Conservation (phyloP, 805 yeast species). For the Candida sakaeoensis region DNA sequence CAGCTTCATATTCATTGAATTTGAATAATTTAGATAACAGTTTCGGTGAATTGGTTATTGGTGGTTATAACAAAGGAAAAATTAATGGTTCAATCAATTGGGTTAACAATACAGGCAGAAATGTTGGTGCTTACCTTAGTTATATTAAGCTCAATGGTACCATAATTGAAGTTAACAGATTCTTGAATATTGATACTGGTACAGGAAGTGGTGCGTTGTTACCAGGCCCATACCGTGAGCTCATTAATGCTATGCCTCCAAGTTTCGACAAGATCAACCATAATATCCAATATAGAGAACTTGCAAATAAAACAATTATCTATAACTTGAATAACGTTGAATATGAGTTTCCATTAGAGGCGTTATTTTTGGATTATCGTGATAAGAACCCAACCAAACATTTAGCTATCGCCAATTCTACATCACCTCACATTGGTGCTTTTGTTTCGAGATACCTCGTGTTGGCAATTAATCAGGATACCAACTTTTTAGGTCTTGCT, state of each 20-base stretch:
- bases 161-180: not conserved
- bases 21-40: not conserved
- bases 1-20: not conserved
- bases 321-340: not conserved
- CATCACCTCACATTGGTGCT: conserved; percentile 1
- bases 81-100: not conserved
- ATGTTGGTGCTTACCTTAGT: not conserved
- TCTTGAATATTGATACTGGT: conserved; percentile 1
- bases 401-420: not conserved
- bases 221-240: not conserved
- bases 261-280: not conserved
- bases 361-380: not conserved
- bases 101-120: not conserved
- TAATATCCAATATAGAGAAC: not conserved
- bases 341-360: conserved; percentile 2
- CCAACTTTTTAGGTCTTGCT: not conserved
- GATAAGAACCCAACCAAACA: not conserved
- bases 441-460: not conserved
- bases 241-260: not conserved
- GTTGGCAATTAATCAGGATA: conserved; percentile 1
- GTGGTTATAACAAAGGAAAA: not conserved
- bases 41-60: not conserved
- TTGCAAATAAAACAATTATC: not conserved
- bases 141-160: not conserved
- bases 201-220: not conserved